Base-by-base conservation (phyloP, 768 basidiomycete genomes). In the Rhodotorula graminis region DNA sequence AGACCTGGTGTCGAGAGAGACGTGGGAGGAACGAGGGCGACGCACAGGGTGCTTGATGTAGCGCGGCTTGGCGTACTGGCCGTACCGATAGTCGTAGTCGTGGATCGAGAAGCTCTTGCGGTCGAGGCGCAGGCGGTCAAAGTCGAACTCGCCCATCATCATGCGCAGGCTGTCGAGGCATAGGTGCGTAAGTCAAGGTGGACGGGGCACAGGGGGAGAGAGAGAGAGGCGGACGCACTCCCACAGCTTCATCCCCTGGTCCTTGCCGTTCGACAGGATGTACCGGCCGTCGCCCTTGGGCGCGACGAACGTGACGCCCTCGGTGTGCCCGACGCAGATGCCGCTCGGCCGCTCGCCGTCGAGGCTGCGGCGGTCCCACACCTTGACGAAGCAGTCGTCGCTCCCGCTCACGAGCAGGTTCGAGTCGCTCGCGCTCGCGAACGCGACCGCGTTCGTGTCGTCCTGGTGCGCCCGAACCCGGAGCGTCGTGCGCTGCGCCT, bases 261-360 rank as follows among this genome's bases (percentile, higher is more conserved):
- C 94, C 81, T 98, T 98, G 44, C 93, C 93, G 77, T 98, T 97
- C 23, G 91, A 93, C 50, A 98, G 88, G 62, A 95, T 84, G 80
- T 97, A 97, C 72, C 95, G 87, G 18, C 94, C 95, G 78, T 98
- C 95, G 4, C 94, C 94, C 78, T 96, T 97, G 2, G 93, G 89
- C 52, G 90, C 89, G 25, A 96, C 62, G 31, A 65, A 77, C 53
- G 67, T 72, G 53, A 76, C 69, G 5, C 74, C 74, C 60, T 98
- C 94, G 0, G 93, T 96, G 75, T 98, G 95, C 0, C 96, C 96
- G 56, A 95, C 88, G 23, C 98, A 84, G 3, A 95, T 90, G 31
- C 95, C 96, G 7, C 93, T 93, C 16, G 96, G 93, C 77, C 90
- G 92, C 60, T 83, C 80, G 21, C 82, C 81, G 18, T 82, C 82